Conservation (phyloP, 2,329 filamentous ascomycete genomes). For the Lasiodiplodia sp. region DNA sequence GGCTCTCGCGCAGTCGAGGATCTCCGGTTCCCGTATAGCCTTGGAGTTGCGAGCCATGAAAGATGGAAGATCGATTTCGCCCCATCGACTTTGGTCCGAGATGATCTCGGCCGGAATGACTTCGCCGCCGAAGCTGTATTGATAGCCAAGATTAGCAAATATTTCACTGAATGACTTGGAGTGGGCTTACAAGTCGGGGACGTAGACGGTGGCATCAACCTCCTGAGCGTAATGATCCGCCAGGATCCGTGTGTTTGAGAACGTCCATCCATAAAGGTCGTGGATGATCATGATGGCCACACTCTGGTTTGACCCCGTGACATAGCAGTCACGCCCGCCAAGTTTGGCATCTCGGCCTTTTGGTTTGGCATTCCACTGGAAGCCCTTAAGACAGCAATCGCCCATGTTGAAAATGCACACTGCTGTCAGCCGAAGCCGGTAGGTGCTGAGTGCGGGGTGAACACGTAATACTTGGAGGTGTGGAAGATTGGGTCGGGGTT, state of each 20-base stretch:
- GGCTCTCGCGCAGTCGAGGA: constrained; percentile 45
- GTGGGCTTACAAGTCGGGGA: constrained; percentile 52
- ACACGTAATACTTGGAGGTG: not conserved
- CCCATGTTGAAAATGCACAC: constrained; percentile 6
- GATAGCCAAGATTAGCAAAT: not conserved
- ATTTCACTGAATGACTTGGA: not conserved
- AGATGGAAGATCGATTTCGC: constrained; percentile 47
- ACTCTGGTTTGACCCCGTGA: constrained; percentile 54
- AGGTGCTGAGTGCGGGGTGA: not conserved
- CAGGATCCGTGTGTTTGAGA: constrained; percentile 55
- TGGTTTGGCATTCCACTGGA: constrained; percentile 49
- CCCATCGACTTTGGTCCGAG: constrained; percentile 30
- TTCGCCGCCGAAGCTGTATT: not conserved
- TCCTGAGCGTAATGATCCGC: constrained; percentile 57
- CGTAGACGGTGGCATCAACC: constrained; percentile 54
- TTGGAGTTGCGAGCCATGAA: constrained; percentile 51
- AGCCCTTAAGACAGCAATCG: constrained; percentile 48
- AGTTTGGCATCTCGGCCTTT: constrained; percentile 48
- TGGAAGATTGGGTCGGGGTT: no score
- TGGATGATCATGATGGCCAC: constrained; percentile 55
- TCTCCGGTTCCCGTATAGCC: constrained; percentile 48
- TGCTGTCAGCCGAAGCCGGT: not conserved
- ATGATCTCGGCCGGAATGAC: not conserved
- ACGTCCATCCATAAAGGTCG: constrained; percentile 58
- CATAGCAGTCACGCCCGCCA: constrained; percentile 49